Conservation (phyloP, 1,284 basidiomycete species). For the Cystobasidium pallidum region DNA sequence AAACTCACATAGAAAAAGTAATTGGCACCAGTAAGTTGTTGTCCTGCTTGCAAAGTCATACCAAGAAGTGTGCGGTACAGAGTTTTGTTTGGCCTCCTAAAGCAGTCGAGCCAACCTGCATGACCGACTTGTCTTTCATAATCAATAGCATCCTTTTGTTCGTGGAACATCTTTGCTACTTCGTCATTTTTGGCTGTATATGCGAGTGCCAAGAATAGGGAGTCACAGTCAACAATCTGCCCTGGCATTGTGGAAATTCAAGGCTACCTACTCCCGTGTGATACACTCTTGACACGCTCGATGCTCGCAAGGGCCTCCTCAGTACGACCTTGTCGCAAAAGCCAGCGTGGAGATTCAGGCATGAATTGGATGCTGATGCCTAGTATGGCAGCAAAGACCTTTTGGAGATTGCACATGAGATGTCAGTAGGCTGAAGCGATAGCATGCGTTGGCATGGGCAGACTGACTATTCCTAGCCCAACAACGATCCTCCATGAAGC, state of each 20-base stretch:
- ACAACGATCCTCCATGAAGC: conserved; percentile 63
- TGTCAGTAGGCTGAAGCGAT: no score
- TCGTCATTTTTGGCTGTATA: conserved; percentile 58
- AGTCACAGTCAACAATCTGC: neutral
- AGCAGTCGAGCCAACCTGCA: conserved; percentile 66
- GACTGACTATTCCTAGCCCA: conserved; percentile 64
- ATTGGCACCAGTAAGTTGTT: conserved; percentile 72
- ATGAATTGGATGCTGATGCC: conserved; percentile 71
- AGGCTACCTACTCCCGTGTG: conserved; percentile 17
- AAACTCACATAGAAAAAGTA: conserved; percentile 55
- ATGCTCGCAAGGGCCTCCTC: conserved; percentile 65
- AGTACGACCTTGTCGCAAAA: conserved; percentile 61
- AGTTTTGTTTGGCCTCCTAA: conserved; percentile 62
- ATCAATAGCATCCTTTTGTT: conserved; percentile 53
- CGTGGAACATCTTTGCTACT: conserved; percentile 57
- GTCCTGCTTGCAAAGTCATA: conserved; percentile 70
- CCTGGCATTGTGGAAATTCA: conserved; percentile 56
- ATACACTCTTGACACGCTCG: conserved; percentile 65
- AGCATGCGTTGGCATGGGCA: no score
- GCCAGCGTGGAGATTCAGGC: conserved; percentile 75
- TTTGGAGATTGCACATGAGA: neutral
- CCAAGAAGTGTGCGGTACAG: conserved; percentile 68
- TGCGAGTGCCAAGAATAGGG: neutral
- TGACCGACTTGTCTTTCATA: conserved; percentile 50
- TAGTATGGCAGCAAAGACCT: conserved; percentile 68